Evolutionary conservation across 2,329 filamentous ascomycete genomes (phyloP).

Genomic region (Waltergamsia citrina): DNA sequence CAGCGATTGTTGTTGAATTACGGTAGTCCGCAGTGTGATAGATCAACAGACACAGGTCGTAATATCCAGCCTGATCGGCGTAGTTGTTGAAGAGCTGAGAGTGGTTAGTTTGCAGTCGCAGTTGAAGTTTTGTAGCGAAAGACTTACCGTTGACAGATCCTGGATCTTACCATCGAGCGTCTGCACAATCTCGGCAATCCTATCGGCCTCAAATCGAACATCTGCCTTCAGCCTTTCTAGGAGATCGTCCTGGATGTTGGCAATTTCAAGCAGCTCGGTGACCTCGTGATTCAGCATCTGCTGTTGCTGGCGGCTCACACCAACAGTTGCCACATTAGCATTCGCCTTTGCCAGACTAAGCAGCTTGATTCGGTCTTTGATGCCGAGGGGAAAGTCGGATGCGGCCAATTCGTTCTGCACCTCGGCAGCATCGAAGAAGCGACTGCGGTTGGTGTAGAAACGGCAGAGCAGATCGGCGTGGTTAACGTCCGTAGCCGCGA

Average conservation of each 20-base stretch:
- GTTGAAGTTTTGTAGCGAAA: not conserved
- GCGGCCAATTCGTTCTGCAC: slow-evolving; percentile 79
- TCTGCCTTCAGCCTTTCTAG: slow-evolving; percentile 71
- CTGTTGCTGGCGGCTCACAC: slow-evolving; percentile 69
- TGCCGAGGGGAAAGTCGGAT: slow-evolving; percentile 68
- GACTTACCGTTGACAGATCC: slow-evolving; percentile 63
- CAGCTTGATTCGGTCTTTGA: slow-evolving; percentile 81
- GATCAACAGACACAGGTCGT: slow-evolving; percentile 86
- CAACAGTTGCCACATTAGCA: slow-evolving; percentile 71
- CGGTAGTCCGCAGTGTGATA: slow-evolving; percentile 89
- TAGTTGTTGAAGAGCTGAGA: slow-evolving; percentile 81
- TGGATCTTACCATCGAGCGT: slow-evolving; percentile 72
- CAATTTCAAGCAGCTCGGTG: slow-evolving; percentile 78
- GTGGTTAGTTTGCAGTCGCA: slow-evolving; percentile 12
- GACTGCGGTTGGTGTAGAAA: slow-evolving; percentile 78
- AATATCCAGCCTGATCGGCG: slow-evolving; percentile 84
- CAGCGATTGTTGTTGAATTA: slow-evolving; percentile 71
- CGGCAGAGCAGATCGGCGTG: slow-evolving; percentile 89
- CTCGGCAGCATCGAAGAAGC: slow-evolving; percentile 78
- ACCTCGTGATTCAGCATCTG: slow-evolving; percentile 81
- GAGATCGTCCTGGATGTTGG: slow-evolving; percentile 90
- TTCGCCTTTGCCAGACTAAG: slow-evolving; percentile 88
- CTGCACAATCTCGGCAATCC: slow-evolving; percentile 52
- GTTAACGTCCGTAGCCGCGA: slow-evolving; percentile 59
- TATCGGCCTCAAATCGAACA: slow-evolving; percentile 51